Base-by-base conservation (phyloP, 768 basidiomycete species). In the Tylopilus sp. region DNA sequence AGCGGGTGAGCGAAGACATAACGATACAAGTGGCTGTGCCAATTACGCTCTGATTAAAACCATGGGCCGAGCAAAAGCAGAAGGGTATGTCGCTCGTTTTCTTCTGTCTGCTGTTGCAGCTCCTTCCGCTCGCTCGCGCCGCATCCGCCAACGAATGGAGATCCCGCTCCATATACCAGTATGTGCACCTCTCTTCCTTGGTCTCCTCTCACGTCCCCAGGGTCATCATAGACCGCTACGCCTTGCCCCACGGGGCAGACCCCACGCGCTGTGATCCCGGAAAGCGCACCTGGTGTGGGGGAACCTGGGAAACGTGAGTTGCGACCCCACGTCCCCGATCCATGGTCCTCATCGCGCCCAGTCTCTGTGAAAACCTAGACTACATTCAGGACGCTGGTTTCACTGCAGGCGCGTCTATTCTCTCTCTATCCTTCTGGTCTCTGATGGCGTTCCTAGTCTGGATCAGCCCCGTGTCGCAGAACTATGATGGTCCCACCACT, bases 301-400 rank as follows among this genome's bases (percentile, higher is more conserved):
- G 57, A 22, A 55, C 58, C 45, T 58, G 58, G 57, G 49, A 17
- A 42, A 55, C 57, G 57, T 55, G 17, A 36, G 54, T 42, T 26
- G 10, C 17, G 2, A 30, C 24, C 5, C 9, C 11, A 31, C 11
- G 30, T 25, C 21, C 4, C 16, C 19, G 26, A 5, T 16, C 17
- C 24, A 10, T 40, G 44, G 45, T 2, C 19, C 34, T 45, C 1
- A 56, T 17, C 0, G 1, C 14, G 4, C 28, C 4, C 45, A 82
- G 81, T 10, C 80, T 92, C 57, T 80, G 75, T 52, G 74, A 82
- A 57, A 86, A 90, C 65, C 76, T 93, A n/a, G 89, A 92, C 66
- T 95, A 93, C 63, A 85, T 95, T 45, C 83, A 90, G 60, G 69
- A 84, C 53, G 87, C 87, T 53, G 90, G 90, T 4, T 91, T 92